phyloP scores from a whole-genome alignment of 257 asterid species.

The Verbena officinalis region DNA sequence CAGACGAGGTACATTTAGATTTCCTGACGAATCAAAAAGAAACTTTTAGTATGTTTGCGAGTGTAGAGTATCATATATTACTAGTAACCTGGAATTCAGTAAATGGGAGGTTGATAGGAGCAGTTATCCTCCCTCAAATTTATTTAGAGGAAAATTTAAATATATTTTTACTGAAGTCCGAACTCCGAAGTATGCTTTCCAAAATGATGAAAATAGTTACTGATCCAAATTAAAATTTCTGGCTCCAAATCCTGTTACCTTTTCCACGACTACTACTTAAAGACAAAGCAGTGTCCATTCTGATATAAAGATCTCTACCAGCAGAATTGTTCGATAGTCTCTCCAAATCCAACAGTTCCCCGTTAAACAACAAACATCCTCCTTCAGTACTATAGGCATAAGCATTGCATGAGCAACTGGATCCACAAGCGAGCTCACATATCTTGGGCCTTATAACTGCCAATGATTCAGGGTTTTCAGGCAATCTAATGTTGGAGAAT shows the following conservation, averaged over 20 bases:
- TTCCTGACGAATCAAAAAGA: slow-evolving; percentile 26
- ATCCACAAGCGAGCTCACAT: slow-evolving; percentile 28
- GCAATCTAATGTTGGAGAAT: slow-evolving; percentile 16
- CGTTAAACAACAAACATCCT: slow-evolving; percentile 26
- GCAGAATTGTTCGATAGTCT: not conserved
- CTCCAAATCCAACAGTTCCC: slow-evolving; percentile 23
- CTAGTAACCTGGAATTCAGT: no score
- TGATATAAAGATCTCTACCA: slow-evolving; percentile 20
- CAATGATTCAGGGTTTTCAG: slow-evolving; percentile 24
- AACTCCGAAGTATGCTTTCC: no score
- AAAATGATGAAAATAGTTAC: no score
- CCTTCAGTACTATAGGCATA: slow-evolving; percentile 22
- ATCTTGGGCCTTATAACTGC: slow-evolving; percentile 10
- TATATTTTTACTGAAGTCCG: no score
- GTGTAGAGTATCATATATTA: no score
- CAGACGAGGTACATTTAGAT: not conserved
- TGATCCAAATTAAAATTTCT: no score
- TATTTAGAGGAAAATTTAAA: no score
- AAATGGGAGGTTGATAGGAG: no score
- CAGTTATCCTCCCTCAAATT: no score
- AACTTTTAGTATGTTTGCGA: not conserved
- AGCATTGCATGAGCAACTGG: slow-evolving; percentile 35
- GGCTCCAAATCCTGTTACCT: no score
- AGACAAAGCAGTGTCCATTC: not conserved
- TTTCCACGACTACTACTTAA: not conserved